Evolutionary conservation across 179 eudicot species (phyloP), one percentile per base, ranked within the genome.

Genomic region (Silene coronaria): DNA sequence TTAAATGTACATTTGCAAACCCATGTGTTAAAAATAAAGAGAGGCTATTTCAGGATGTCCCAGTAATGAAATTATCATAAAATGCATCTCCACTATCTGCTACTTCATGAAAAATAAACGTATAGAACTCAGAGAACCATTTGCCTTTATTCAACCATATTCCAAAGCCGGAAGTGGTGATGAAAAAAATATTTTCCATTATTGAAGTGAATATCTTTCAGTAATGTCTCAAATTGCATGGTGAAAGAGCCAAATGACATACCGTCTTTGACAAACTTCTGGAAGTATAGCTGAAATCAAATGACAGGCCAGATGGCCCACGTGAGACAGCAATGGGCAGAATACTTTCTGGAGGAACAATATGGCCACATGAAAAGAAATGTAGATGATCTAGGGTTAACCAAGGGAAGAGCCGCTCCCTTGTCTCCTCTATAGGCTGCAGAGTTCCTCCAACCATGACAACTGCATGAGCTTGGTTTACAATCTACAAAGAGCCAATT

Each of bases 361-460:
- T 92, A 80, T 94, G 98, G 66, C 88, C 91, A 77, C 98, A 94
- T 26, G 98, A 88, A 80, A 92, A 94, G 86, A 94, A 90, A 80
- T 86, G 91, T 74, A 91, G 73, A 72, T 77, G 82, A 36, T 90
- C 89, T 21, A 82, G 76, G 22, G 82, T 85, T 75, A 92, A 79
- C 81, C 86, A 83, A 28, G 97, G 97, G 78, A 94, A 94, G 77
- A 94, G 96, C 30, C 98, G 81, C 77, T 85, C 96, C 80, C 88
- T 86, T 65, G 94, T 90, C 84, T 92, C 97, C 82, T 92, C 96
- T 77, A 90, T 87, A 63, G 97, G 98, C 75, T 94, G 97, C 75
- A 94, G 84, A 80, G 98, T 92, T 80, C 98, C 98, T 45, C 98
- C 97, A 6, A 94, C 93, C 81, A 94, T 84, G 73, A 94, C 75